Evolutionary conservation across 805 yeast species (phyloP).

Genomic region (Candida krabiensis): DNA sequence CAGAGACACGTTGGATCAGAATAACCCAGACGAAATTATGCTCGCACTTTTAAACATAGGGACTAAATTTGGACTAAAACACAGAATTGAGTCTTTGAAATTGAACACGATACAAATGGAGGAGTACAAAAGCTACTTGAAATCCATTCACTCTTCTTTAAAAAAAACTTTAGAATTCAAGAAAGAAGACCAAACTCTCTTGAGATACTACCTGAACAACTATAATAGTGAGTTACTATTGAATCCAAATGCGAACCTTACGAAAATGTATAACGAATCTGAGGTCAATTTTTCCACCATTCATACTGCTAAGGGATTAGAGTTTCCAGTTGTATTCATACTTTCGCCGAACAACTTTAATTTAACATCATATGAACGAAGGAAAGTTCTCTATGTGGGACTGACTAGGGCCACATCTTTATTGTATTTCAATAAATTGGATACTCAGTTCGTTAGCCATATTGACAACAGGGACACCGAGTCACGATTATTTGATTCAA

Average conservation of each 20-base stretch:
- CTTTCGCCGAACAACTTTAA: conserved; percentile 26
- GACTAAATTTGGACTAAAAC: conserved; percentile 35
- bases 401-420: conserved; percentile 59
- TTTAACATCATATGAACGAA: conserved; percentile 28
- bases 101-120: conserved; percentile 18
- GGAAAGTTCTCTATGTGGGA: conserved; percentile 60
- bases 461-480: conserved; percentile 18
- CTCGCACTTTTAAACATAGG: conserved; percentile 34
- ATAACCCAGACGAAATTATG: conserved; percentile 39
- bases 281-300: conserved; percentile 62
- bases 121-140: conserved; percentile 33
- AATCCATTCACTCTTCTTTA: conserved; percentile 38
- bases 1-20: conserved; percentile 24
- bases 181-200: conserved; percentile 31
- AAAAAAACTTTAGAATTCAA: conserved; percentile 15
- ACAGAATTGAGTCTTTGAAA: conserved; percentile 23
- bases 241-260: conserved; percentile 18
- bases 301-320: conserved; percentile 74
- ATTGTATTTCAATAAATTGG: conserved; percentile 36
- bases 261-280: conserved; percentile 27
- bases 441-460: conserved; percentile 19
- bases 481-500: conserved; percentile 7
- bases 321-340: conserved; percentile 67
- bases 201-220: conserved; percentile 41
- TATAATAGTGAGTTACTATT: conserved; percentile 36